These are phyloP conservation scores for Vitis cinerea DNA, from an alignment of 164 flowering plant genomes.

Conservation along the genomic window DNA sequence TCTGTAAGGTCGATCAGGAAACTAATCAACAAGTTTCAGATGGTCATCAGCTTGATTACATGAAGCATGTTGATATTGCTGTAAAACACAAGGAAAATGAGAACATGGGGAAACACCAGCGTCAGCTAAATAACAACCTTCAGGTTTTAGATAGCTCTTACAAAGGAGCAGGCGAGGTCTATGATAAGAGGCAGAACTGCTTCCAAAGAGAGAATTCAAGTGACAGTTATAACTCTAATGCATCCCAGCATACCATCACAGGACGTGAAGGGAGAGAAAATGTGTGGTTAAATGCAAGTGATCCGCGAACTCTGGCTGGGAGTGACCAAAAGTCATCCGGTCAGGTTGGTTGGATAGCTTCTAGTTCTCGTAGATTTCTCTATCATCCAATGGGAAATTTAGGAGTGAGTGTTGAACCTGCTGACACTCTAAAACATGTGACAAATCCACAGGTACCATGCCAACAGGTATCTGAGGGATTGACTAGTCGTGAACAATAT, in stretches of 20 bases:
- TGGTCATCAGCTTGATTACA: constrained; percentile 27
- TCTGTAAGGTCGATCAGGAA: constrained; percentile 22
- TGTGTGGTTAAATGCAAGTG: constrained; percentile 32
- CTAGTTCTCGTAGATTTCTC: constrained; percentile 6
- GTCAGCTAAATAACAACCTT: constrained; percentile 17
- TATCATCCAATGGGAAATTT: constrained; percentile 1
- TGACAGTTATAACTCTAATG: constrained; percentile 37
- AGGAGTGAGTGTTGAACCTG: constrained; percentile 1
- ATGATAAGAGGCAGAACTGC: constrained; percentile 28
- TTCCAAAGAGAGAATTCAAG: constrained; percentile 30
- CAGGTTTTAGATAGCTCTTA: constrained; percentile 21
- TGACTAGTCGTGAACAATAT: constrained; percentile 11
- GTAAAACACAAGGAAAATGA: constrained; percentile 25
- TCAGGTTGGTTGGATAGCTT: constrained; percentile 34
- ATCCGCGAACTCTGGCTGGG: constrained; percentile 19
- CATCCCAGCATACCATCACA: constrained; percentile 25
- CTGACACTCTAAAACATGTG: neutral
- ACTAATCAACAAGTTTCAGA: constrained; percentile 24
- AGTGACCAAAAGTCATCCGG: constrained; percentile 16
- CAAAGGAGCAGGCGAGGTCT: constrained; percentile 26
- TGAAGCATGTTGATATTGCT: constrained; percentile 27
- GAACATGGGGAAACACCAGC: constrained; percentile 19
- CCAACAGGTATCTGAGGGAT: constrained; percentile 17
- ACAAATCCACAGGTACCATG: neutral
- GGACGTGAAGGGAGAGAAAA: constrained; percentile 33